Base-by-base conservation (phyloP, 371 early-diverging fungal species). In the Amoeboaphelidium protococcarum region DNA sequence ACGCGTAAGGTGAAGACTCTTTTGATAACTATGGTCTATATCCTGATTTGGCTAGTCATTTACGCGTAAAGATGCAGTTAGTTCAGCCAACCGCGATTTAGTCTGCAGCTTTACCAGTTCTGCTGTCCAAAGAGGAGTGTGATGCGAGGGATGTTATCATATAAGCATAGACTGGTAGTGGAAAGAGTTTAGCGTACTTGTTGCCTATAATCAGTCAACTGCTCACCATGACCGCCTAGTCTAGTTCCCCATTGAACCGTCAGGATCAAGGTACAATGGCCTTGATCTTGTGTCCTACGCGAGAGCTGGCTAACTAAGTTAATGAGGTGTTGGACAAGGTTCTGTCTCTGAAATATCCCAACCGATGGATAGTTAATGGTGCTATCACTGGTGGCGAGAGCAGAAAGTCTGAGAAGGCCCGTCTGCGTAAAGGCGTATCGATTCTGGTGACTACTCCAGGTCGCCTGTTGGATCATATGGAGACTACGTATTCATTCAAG, bases 181-280 rank as follows among this genome's bases (percentile, higher is more conserved):
- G 99, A 26, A 99, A 99, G 59, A 98, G 98, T 0, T 65, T 95
- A 24, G 74, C 96, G 1, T 99, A 87, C 58, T 64, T 97, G 20
- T 58, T 98, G 25, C 98, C 98, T 0, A 69, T 80, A 1, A 20
- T 71, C 19, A 52, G 47, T 21, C 23, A 62, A 26, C 22, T 68
- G 42, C 23, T 45, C 16, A 54, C 57, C 6, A 63, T 61, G 37
- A 31, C 37, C 41, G 45, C 57, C 13, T 43, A 54, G 19, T 20
- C 13, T 43, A 54, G 19, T 20, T 31, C 16, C 26, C 46, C 16
- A 16, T 63, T 13, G 42, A 52, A 13, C 42, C 50, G 13, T 41
- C 40, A 1, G 54, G 58, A n/a, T n/a, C n/a, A n/a, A 19, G 50
- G 52, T 31, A 48, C 53, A 1, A 26, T 47, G 25, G 54, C 53